Base-by-base conservation (phyloP, 1,139 yeast species). In the Kurtzmaniella quercitrusa region DNA sequence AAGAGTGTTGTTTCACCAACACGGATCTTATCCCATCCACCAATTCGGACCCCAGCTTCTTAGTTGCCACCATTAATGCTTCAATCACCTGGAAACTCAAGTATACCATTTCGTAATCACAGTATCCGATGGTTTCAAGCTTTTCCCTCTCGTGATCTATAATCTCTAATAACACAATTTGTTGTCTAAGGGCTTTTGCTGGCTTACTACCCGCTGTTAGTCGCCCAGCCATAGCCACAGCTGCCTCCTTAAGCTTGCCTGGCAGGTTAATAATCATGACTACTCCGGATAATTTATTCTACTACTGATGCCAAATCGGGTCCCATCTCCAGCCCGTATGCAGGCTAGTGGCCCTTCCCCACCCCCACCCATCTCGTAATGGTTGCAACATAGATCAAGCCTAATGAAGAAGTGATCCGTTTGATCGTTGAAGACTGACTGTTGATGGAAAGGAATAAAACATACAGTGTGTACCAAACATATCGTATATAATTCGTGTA, bases 31-130 rank as follows among this genome's bases (percentile, higher is more conserved):
- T 56, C 2, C 51, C 51, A 3, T 29, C 31, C 9, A 53, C 42
- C 25, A 36, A n/a, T 14, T 36, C 38, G 4, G 23, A 19, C 10
- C 27, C 17, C 5, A 14, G 12, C n/a, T 11, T 18, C 6, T 10
- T 14, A 11, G 6, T 4, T 16, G 12, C 25, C 9, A 18, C 6
- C n/a, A n/a, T 15, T 10, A 36, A 34, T 17, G 48, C 46, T 6
- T 42, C 47, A 12, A 48, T 37, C 6, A 58, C 44, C 1, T 46
- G 41, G 43, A 57, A 66, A 41, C 65, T 53, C 1, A 70, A 58
- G 46, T 58, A 67, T 1, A 72, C 70, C 43, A 68, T 43, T 45
- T 68, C 75, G 48, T 57, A 63, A 50, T 73, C 77, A 52, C 77
- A 71, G 46, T 63, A 65, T 1, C 68, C 67, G 3, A 62, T 34